phyloP scores from a whole-genome alignment of 1,139 yeast genomes.

The Candida pseudoviswanathii region DNA sequence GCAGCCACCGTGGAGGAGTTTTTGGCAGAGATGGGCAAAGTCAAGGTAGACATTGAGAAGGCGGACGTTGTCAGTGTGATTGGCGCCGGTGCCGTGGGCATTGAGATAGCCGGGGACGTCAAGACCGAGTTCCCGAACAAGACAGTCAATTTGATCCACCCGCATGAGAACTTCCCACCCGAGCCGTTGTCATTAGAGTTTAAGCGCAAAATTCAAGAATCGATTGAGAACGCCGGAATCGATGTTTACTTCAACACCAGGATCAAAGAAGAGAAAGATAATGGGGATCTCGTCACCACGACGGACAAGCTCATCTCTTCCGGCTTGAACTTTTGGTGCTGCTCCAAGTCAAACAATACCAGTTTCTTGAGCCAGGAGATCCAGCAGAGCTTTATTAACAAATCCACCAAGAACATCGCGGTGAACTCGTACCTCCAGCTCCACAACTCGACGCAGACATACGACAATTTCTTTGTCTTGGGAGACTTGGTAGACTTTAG shows the following conservation, averaged over 20 bases:
- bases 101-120: constrained; percentile 51
- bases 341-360: constrained; percentile 43
- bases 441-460: constrained; percentile 18
- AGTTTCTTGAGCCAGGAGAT: constrained; percentile 23
- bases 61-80: constrained; percentile 35
- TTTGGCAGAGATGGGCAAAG: constrained; percentile 36
- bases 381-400: constrained; percentile 24
- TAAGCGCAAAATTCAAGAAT: constrained; percentile 26
- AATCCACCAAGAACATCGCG: constrained; percentile 25
- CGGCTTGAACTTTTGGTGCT: constrained; percentile 48
- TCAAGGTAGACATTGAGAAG: constrained; percentile 23
- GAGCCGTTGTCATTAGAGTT: constrained; percentile 40
- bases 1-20: constrained; percentile 27
- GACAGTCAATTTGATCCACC: constrained; percentile 42
- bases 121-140: constrained; percentile 37
- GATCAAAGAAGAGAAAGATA: constrained; percentile 18
- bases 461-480: constrained; percentile 34
- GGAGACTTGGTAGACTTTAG: constrained; percentile 47
- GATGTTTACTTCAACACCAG: constrained; percentile 27
- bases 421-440: constrained; percentile 45
- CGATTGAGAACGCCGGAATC: constrained; percentile 26
- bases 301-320: constrained; percentile 32
- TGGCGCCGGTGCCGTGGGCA: constrained; percentile 56
- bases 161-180: constrained; percentile 42
- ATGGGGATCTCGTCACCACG: constrained; percentile 35